Percentiles rank a stretch among this genome's conserved stretches.
Evolutionary conservation across 2,329 filamentous ascomycete genomes (phyloP).

Genomic region (Calonectria henricotiae): DNA sequence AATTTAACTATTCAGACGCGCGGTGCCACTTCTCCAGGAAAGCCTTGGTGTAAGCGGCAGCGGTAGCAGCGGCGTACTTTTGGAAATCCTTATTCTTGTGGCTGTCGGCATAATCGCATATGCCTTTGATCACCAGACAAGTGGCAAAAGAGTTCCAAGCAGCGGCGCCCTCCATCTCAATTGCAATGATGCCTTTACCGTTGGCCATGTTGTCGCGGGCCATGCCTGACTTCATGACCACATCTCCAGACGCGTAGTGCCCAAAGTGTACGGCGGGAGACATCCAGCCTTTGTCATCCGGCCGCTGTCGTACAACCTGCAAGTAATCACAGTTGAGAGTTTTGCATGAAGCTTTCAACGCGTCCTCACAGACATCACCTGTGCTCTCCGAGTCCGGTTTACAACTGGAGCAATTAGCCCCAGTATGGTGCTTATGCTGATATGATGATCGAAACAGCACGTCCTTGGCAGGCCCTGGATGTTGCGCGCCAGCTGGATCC

Average conservation of each 20-base stretch:
- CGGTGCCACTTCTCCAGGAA: not conserved
- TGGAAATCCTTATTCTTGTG: slow-evolving; percentile 24
- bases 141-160: not conserved
- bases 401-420: not conserved
- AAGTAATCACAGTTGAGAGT: not conserved
- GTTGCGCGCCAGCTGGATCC: not conserved
- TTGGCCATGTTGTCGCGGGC: slow-evolving; percentile 7
- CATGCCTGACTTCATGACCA: slow-evolving; percentile 19
- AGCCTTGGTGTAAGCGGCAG: slow-evolving; percentile 12
- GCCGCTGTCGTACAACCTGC: not conserved
- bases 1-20: too few species aligned
- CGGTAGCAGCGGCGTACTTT: slow-evolving; percentile 9
- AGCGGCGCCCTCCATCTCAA: slow-evolving; percentile 25
- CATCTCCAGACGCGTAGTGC: slow-evolving; percentile 4
- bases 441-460: slow-evolving; percentile 8
- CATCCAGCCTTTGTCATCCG: not conserved
- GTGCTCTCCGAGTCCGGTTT: not conserved
- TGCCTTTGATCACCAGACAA: slow-evolving; percentile 12
- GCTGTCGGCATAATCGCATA: slow-evolving; percentile 24
- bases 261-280: slow-evolving; percentile 4
- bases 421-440: slow-evolving; percentile 4
- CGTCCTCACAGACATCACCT: not conserved
- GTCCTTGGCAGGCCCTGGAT: not conserved
- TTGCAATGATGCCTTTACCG: slow-evolving; percentile 1
- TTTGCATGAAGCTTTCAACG: not conserved